Conservation (phyloP, 768 basidiomycete genomes). For the Hirschioporus abietinus region DNA sequence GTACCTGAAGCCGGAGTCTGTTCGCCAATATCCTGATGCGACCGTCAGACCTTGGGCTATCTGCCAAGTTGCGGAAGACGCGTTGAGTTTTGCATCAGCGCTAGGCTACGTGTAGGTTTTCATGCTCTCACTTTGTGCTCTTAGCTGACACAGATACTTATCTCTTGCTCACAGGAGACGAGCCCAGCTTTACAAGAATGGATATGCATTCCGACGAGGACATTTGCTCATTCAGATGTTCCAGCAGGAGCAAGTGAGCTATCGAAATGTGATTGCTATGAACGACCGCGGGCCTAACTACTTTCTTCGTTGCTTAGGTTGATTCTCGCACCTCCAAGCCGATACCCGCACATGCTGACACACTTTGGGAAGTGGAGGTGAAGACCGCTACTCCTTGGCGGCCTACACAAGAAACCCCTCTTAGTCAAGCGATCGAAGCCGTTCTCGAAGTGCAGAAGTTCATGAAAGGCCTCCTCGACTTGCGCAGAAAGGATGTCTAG, state of each 20-base stretch:
- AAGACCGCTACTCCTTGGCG: conserved; percentile 76
- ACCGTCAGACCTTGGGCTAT: conserved; percentile 85
- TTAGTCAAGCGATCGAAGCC: conserved; percentile 64
- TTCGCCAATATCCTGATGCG: conserved; percentile 76
- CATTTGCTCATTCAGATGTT: conserved; percentile 73
- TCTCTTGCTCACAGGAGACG: conserved; percentile 39
- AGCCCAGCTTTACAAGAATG: conserved; percentile 77
- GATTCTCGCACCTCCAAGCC: conserved; percentile 72
- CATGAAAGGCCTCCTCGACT: conserved; percentile 80
- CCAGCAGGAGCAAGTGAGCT: conserved; percentile 72
- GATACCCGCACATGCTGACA: conserved; percentile 72
- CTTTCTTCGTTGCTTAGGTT: conserved; percentile 36
- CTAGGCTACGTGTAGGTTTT: conserved; percentile 64
- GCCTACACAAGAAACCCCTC: conserved; percentile 71
- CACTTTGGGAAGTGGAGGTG: conserved; percentile 85
- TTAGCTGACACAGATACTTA: conserved; percentile 3
- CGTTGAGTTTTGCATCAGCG: conserved; percentile 72
- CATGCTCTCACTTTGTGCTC: conserved; percentile 7
- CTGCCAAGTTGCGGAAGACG: conserved; percentile 74
- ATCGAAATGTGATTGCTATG: neutral
- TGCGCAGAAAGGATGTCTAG: conserved; percentile 68
- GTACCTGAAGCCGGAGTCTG: conserved; percentile 80
- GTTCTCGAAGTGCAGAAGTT: conserved; percentile 76
- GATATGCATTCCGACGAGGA: conserved; percentile 72
- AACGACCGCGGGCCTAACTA: conserved; percentile 6